Percentiles rank a stretch among this genome's conserved stretches.
These are phyloP conservation scores for Solanum habrochaites DNA, from an alignment of 257 asterid species.

Conservation along the genomic window DNA sequence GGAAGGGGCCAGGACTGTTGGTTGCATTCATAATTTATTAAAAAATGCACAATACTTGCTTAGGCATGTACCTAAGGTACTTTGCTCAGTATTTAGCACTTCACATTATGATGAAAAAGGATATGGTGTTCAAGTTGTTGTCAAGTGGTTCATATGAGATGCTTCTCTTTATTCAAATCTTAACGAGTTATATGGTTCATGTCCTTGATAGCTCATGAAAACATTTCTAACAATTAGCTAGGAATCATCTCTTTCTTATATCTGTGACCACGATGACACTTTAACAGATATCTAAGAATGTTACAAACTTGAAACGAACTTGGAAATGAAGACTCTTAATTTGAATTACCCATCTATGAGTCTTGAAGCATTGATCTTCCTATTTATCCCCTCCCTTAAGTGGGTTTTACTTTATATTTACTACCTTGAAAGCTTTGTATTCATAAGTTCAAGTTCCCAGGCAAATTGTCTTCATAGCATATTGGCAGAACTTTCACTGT, in stretches of 20 bases:
- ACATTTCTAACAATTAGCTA: background rate
- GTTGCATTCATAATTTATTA: background rate
- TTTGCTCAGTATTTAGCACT: background rate
- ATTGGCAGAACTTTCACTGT: background rate
- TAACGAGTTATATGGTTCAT: background rate
- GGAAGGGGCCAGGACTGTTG: background rate
- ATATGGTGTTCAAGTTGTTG: background rate
- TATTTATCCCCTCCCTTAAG: background rate
- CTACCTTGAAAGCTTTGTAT: background rate
- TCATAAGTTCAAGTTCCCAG: background rate
- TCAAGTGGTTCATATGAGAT: background rate
- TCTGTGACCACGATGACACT: background rate
- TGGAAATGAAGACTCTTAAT: background rate
- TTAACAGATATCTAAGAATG: background rate
- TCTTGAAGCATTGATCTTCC: background rate
- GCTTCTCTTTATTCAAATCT: background rate
- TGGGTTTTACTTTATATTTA: background rate
- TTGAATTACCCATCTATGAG: background rate
- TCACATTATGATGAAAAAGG: background rate
- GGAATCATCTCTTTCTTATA: background rate
- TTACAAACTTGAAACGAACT: background rate
- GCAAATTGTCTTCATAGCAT: background rate
- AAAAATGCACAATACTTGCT: background rate
- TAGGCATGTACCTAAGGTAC: background rate
- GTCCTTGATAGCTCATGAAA: background rate